Percentiles rank a stretch among this genome's conserved stretches.
These are phyloP conservation scores for Lepidium sativum DNA, from an alignment of 345 rosid genomes.

Conservation along the genomic window DNA sequence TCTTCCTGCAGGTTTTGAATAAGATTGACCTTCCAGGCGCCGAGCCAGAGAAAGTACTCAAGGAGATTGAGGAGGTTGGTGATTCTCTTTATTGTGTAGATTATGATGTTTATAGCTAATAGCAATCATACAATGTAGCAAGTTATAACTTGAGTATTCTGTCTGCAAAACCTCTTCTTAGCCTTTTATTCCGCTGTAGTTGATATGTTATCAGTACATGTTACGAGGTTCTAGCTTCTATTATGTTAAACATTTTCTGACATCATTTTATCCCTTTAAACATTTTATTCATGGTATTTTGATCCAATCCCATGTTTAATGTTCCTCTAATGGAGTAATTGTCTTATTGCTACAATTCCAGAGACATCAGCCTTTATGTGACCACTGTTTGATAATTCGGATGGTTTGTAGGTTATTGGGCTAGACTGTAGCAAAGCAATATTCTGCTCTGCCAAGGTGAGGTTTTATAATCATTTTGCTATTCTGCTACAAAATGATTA, in stretches of 20 bases:
- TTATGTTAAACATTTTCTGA: neutral
- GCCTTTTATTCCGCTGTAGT: neutral
- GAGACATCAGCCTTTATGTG: neutral
- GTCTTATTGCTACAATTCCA: conserved; percentile 12
- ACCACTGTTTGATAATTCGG: neutral
- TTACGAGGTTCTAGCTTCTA: neutral
- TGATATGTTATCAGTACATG: neutral
- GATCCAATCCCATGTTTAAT: neutral
- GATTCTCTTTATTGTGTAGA: conserved; percentile 27
- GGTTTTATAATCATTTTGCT: conserved; percentile 13
- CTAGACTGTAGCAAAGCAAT: conserved; percentile 92
- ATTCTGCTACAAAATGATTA: neutral
- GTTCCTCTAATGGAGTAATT: neutral
- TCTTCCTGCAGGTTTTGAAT: conserved; percentile 64
- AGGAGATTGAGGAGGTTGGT: conserved; percentile 99
- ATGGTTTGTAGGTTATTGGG: conserved; percentile 61
- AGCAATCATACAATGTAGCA: neutral
- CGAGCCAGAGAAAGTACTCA: conserved; percentile 68
- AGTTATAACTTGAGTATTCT: neutral
- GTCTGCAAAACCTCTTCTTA: neutral
- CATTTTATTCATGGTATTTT: neutral
- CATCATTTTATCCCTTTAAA: neutral
- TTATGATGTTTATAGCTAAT: neutral
- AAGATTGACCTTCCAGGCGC: conserved; percentile 99
- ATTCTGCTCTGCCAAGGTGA: conserved; percentile 96